A percentile compares a stretch with the other conserved stretches of the same genome.
phyloP scores from a whole-genome alignment of 2,329 filamentous ascomycete species.

The Alternaria consortialis region DNA sequence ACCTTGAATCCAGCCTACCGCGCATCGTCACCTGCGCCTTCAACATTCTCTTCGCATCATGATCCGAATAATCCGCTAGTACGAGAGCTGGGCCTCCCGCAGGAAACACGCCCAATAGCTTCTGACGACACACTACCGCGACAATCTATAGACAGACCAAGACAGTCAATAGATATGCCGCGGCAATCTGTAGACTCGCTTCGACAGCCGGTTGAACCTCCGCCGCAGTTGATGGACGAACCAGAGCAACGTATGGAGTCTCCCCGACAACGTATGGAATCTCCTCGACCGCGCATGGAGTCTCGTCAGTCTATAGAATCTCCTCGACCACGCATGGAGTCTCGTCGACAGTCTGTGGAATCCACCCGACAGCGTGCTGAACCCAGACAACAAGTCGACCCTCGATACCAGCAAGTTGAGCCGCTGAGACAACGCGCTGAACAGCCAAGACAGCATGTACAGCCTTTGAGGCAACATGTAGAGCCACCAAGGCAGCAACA shows the following conservation, averaged over 20 bases:
- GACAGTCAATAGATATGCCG: constrained; percentile 8
- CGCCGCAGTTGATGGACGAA: constrained; percentile 7
- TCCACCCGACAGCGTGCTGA: constrained; percentile 8
- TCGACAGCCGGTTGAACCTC: constrained; percentile 5
- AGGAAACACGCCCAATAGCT: constrained; percentile 41
- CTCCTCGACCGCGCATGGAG: background rate
- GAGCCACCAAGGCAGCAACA: constrained; percentile 12
- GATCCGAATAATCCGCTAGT: constrained; percentile 80
- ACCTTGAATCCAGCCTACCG: constrained; percentile 96
- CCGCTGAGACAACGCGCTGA: constrained; percentile 8
- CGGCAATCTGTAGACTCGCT: constrained; percentile 10
- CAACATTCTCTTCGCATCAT: constrained; percentile 89
- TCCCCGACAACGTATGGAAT: background rate
- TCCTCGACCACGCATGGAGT: background rate
- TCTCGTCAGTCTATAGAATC: background rate
- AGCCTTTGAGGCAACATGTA: constrained; percentile 11
- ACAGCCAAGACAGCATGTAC: constrained; percentile 5
- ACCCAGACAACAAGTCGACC: constrained; percentile 1
- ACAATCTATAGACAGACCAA: constrained; percentile 17
- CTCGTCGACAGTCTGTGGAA: constrained; percentile 5
- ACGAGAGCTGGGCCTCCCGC: constrained; percentile 69
- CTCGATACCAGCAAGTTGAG: constrained; percentile 8
- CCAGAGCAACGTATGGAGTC: constrained; percentile 3
- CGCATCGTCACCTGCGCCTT: constrained; percentile 94
- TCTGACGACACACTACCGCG: constrained; percentile 37